A percentile compares a stretch with the other conserved stretches of the same genome.
Conservation (phyloP, 352 stramenopile species). For the Phytophthora chlamydospora region DNA sequence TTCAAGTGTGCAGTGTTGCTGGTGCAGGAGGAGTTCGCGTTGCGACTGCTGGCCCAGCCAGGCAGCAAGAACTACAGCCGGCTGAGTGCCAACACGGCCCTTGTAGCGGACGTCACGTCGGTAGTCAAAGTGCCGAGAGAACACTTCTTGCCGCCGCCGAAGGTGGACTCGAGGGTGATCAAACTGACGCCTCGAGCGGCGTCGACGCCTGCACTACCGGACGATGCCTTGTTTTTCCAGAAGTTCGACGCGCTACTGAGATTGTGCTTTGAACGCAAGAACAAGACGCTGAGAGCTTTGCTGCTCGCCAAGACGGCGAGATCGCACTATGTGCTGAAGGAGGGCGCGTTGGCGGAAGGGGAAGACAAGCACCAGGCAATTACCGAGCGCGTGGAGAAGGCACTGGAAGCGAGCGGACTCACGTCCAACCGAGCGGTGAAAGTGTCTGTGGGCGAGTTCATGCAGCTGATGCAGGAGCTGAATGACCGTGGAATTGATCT, state of each 20-base stretch:
- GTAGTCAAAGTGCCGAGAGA: constrained; percentile 62
- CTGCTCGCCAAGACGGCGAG: constrained; percentile 70
- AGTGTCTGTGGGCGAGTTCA: constrained; percentile 63
- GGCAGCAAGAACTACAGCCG: constrained; percentile 82
- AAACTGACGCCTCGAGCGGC: constrained; percentile 52
- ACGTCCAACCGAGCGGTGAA: constrained; percentile 66
- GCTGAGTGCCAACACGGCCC: constrained; percentile 78
- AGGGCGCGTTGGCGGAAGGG: constrained; percentile 20
- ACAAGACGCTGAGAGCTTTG: constrained; percentile 85
- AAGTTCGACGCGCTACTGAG: constrained; percentile 80
- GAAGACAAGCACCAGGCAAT: constrained; percentile 43
- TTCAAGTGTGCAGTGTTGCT: constrained; percentile 77
- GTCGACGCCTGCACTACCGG: constrained; percentile 19
- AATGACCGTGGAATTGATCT: constrained; percentile 52
- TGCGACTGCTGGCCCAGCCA: constrained; percentile 72
- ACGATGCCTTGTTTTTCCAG: constrained; percentile 65
- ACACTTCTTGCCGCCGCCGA: constrained; percentile 80
- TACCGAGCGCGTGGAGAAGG: constrained; percentile 51
- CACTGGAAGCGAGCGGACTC: constrained; percentile 54
- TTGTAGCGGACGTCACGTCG: constrained; percentile 70
- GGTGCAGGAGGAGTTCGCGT: constrained; percentile 87
- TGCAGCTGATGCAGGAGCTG: constrained; percentile 61
- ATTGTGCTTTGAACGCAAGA: constrained; percentile 83
- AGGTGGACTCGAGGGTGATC: constrained; percentile 86
- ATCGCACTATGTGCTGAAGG: constrained; percentile 35